These are phyloP conservation scores for Cryptosporidium sp. DNA, from an alignment of 169 alveolate species.

Conservation along the genomic window DNA sequence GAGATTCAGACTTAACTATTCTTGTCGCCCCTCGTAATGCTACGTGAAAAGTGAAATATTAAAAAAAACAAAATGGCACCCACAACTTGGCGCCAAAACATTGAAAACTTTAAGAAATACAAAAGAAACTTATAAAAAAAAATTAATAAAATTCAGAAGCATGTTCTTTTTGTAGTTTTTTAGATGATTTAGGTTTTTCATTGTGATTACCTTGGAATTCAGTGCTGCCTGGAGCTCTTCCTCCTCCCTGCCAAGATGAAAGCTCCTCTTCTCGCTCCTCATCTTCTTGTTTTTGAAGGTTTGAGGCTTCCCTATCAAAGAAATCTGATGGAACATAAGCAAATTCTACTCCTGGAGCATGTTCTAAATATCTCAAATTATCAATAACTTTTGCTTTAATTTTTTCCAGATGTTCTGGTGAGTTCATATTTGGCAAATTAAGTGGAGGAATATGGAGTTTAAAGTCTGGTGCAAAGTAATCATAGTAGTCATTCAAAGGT, in stretches of 20 bases:
- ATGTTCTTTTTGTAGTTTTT: constrained; percentile 54
- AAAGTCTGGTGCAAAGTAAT: constrained; percentile 96
- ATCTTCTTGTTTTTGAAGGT: constrained; percentile 46
- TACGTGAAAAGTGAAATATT: not conserved
- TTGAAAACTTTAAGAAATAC: not conserved
- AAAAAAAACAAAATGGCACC: not conserved
- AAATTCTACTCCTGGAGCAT: constrained; percentile 94
- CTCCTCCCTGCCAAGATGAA: constrained; percentile 61
- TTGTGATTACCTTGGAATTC: not conserved
- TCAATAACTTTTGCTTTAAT: constrained; percentile 91
- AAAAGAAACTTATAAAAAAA: not conserved
- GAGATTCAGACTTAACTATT: not conserved
- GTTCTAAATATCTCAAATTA: constrained; percentile 93
- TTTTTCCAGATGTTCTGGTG: constrained; percentile 93
- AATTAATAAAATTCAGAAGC: constrained; percentile 39
- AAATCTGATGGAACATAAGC: constrained; percentile 92
- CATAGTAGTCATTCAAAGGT: constrained; percentile 95
- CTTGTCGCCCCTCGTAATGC: not conserved
- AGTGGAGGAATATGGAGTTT: constrained; percentile 94
- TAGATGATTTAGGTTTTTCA: constrained; percentile 32
- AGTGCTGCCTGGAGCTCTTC: constrained; percentile 7
- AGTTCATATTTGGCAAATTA: constrained; percentile 92
- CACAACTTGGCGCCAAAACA: not conserved
- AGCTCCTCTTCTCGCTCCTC: constrained; percentile 62
- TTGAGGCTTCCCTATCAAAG: constrained; percentile 81